phyloP scores from a whole-genome alignment of 192 early-diverging fungal genomes.

The Gryganskiella cystojenkinii region DNA sequence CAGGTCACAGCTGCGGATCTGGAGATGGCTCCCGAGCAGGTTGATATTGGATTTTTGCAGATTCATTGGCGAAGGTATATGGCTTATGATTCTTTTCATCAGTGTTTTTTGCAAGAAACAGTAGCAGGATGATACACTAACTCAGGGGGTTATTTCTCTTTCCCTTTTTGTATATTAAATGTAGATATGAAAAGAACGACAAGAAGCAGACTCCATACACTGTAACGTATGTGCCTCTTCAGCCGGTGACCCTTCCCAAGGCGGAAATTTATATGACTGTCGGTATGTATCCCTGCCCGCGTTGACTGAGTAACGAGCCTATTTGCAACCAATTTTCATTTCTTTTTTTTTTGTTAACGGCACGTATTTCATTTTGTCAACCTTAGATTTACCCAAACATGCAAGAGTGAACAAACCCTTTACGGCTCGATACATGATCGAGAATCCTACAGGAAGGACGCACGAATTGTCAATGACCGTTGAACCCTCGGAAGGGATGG shows the following conservation, averaged over 20 bases:
- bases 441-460: slow-evolving; percentile 66
- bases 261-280: slow-evolving; percentile 47
- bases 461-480: slow-evolving; percentile 67
- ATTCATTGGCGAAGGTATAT: slow-evolving; percentile 63
- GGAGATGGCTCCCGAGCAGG: slow-evolving; percentile 31
- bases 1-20: slow-evolving; percentile 23
- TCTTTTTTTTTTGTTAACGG: neutral
- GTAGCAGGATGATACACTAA: too few species aligned
- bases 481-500: slow-evolving; percentile 78
- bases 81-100: slow-evolving; percentile 1
- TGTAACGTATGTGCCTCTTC: slow-evolving; percentile 38
- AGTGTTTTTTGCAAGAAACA: slow-evolving; percentile 12
- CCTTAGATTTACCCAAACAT: slow-evolving; percentile 66
- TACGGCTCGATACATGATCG: slow-evolving; percentile 66
- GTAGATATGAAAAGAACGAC: slow-evolving; percentile 20
- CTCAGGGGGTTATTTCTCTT: neutral
- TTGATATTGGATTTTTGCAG: slow-evolving; percentile 52
- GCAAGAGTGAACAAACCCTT: slow-evolving; percentile 67
- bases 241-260: slow-evolving; percentile 42
- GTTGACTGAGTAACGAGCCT: neutral
- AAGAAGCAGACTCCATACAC: slow-evolving; percentile 18
- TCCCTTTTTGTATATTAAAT: neutral
- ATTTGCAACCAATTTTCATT: neutral
- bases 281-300: slow-evolving; percentile 34
- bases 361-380: slow-evolving; percentile 2